Conservation (phyloP, 495 filamentous ascomycete genomes). For the Penicillium turbatum region DNA sequence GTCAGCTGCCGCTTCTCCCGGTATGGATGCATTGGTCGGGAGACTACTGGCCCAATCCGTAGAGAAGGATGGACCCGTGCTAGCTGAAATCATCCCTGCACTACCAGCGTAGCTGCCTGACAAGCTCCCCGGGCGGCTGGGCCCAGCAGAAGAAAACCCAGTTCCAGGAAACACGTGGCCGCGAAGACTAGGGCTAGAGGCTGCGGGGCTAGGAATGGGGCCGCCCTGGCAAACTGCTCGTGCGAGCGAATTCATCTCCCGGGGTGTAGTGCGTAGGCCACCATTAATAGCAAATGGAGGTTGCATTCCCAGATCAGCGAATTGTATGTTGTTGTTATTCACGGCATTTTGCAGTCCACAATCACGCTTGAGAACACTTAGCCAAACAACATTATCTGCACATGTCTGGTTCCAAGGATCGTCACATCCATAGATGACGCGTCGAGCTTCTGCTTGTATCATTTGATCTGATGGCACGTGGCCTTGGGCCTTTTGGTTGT, state of each 20-base stretch:
- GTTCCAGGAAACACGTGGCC: conserved; percentile 35
- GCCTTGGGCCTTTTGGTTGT: conserved; percentile 44
- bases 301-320: conserved; percentile 38
- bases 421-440: conserved; percentile 60
- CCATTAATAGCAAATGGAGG: conserved; percentile 37
- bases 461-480: conserved; percentile 55
- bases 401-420: conserved; percentile 72
- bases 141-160: conserved; percentile 34
- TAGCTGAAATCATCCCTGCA: conserved; percentile 30
- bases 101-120: conserved; percentile 41
- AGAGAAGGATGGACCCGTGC: conserved; percentile 27
- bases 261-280: conserved; percentile 28
- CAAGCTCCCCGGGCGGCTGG: conserved; percentile 37
- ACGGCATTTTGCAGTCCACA: conserved; percentile 44
- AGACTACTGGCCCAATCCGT: conserved; percentile 41
- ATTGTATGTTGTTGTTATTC: conserved; percentile 33
- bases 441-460: conserved; percentile 58
- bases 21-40: conserved; percentile 35
- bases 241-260: conserved; percentile 31
- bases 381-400: conserved; percentile 61
- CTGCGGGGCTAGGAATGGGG: conserved; percentile 25
- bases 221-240: conserved; percentile 21
- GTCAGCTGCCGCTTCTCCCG: conserved; percentile 27
- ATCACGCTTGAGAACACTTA: conserved; percentile 64
- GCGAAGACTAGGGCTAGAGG: conserved; percentile 33